Base-by-base conservation (phyloP, 257 asterid species). In the Solanum sejunctum region DNA sequence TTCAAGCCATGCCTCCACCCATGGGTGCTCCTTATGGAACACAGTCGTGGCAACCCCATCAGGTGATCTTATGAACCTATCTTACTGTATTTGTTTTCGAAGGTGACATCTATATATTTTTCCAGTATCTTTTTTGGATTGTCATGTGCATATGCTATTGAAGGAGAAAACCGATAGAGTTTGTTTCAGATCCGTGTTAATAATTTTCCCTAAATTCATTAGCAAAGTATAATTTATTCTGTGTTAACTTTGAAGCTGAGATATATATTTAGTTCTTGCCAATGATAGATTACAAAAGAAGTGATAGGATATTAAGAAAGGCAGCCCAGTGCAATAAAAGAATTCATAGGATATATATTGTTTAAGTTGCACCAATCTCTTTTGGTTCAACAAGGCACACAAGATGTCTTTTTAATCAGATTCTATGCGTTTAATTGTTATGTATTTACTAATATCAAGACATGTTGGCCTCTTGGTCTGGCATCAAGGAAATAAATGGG, bases 31-130 rank as follows among this genome's bases (percentile, higher is more conserved):
- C 98, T 55, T 95, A 89, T 73, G 96, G 93, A 66, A 86, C 93
- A 89, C 99, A 91, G 90, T 83, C 95, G 21, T 93, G 97, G 98
- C 94, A 95, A 58, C 91, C 93, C 58, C 94, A 90, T 51, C 98
- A 94, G 98, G 99, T 96, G 72, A 86, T 63, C 43, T 71, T n/a
- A 81, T n/a, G 52, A 26, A 17, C 64, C 16, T 78, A 52, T 78
- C 82, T 78, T 78, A 8, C 10, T 78, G 64, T 78, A 52, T 47
- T 78, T 78, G 82, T 52, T 78, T 75, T 78, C 11, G n/a, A 78
- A 78, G 82, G 49, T 78, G 82, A 78, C 26, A 51, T 78, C 23
- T 52, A 78, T 78, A 58, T 78, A 16, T 78, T 16, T 5, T 78
- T 43, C 82, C 23, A 77, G 9, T 36, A 3, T 15, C 12, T 63